phyloP scores from a whole-genome alignment of 1,139 yeast genomes.

The Diutina ranongensis region DNA sequence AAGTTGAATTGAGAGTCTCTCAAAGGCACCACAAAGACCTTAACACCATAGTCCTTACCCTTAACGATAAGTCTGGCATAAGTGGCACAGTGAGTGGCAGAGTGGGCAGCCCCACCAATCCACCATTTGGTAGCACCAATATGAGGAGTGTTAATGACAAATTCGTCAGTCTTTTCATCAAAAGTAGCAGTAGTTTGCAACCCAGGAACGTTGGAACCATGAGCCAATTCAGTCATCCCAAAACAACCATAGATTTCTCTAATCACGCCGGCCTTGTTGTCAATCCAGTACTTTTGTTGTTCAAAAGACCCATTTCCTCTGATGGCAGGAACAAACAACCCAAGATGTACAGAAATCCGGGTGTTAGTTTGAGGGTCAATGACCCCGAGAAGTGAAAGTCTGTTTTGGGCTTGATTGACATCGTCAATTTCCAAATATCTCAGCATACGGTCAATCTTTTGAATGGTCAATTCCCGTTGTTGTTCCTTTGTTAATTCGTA shows the following conservation, averaged over 20 bases:
- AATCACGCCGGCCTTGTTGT: slow-evolving; percentile 33
- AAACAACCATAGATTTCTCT: slow-evolving; percentile 35
- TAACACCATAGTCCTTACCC: slow-evolving; percentile 37
- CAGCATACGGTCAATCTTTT: slow-evolving; percentile 30
- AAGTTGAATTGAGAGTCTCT: slow-evolving; percentile 33
- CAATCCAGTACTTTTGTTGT: slow-evolving; percentile 63
- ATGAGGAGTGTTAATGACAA: slow-evolving; percentile 35
- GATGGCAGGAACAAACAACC: slow-evolving; percentile 34
- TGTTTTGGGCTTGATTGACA: slow-evolving; percentile 20
- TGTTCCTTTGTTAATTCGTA: slow-evolving; percentile 30
- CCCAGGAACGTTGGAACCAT: slow-evolving; percentile 37
- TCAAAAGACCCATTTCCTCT: slow-evolving; percentile 41
- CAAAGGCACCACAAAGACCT: slow-evolving; percentile 37
- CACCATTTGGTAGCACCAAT: slow-evolving; percentile 43
- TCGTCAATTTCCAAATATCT: slow-evolving; percentile 34
- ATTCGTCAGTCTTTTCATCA: slow-evolving; percentile 29
- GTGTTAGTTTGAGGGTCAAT: slow-evolving; percentile 40
- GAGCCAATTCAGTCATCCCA: slow-evolving; percentile 40
- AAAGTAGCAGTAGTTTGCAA: slow-evolving; percentile 37
- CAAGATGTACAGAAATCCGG: slow-evolving; percentile 39
- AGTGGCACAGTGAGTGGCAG: slow-evolving; percentile 33
- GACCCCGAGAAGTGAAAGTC: slow-evolving; percentile 29
- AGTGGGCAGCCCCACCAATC: slow-evolving; percentile 42
- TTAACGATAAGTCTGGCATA: slow-evolving; percentile 34
- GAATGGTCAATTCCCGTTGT: slow-evolving; percentile 33